Evolutionary conservation across 1,139 yeast genomes (phyloP).

Genomic region (Lodderomyces beijingensis): DNA sequence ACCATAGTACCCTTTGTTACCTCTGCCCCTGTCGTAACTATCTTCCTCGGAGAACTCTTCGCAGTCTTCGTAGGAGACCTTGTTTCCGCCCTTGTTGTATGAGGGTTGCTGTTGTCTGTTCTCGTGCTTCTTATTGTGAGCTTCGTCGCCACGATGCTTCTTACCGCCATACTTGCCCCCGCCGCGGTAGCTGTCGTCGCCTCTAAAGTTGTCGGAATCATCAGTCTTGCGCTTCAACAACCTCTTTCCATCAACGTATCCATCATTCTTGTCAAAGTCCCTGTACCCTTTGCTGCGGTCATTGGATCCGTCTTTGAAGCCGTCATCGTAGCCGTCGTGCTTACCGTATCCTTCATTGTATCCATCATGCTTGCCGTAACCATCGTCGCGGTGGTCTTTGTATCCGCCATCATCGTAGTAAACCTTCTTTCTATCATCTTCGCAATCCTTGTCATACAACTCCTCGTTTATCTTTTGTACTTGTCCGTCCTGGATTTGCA

Average conservation of each 20-base stretch:
- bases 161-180: slow-evolving; percentile 4
- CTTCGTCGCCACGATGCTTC: slow-evolving; percentile 3
- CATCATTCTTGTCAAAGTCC: slow-evolving; percentile 4
- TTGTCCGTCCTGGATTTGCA: slow-evolving; percentile 32
- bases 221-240: slow-evolving; percentile 3
- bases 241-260: slow-evolving; percentile 8
- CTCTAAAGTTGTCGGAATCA: background rate
- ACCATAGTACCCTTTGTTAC: background rate
- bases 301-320: slow-evolving; percentile 2
- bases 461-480: slow-evolving; percentile 19
- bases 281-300: no score
- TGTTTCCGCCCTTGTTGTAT: slow-evolving; percentile 4
- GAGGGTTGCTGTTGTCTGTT: no score
- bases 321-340: slow-evolving; percentile 3
- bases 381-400: slow-evolving; percentile 1
- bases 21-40: background rate
- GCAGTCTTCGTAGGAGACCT: no score
- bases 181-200: background rate
- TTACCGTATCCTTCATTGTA: background rate
- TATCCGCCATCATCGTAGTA: slow-evolving; percentile 2
- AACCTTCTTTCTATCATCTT: slow-evolving; percentile 1
- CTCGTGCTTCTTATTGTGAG: slow-evolving; percentile 1
- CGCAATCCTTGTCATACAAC: slow-evolving; percentile 2
- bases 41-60: no score
- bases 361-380: slow-evolving; percentile 1